A percentile compares a stretch with the other conserved stretches of the same genome.
phyloP scores from a whole-genome alignment of 2,329 filamentous ascomycete genomes.

The Phaeoacremonium minimum region DNA sequence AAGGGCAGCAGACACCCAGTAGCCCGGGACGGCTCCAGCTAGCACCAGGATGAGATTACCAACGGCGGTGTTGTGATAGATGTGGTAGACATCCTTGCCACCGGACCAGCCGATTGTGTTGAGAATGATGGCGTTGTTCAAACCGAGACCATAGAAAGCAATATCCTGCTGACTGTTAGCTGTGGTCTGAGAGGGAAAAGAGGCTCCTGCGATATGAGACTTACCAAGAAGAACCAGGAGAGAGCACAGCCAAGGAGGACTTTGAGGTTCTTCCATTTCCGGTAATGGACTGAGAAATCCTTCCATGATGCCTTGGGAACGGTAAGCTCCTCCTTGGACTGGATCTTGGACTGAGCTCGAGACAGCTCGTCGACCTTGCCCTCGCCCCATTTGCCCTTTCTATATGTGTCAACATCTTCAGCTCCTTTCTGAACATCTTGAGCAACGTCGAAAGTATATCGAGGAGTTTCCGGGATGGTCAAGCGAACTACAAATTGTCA shows the following conservation, averaged over 20 bases:
- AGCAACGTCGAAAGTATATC: conserved; percentile 80
- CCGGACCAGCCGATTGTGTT: conserved; percentile 63
- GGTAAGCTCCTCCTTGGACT: conserved; percentile 49
- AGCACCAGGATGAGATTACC: conserved; percentile 77
- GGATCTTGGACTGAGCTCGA: conserved; percentile 52
- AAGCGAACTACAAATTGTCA: too few relatives aligned
- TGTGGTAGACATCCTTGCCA: conserved; percentile 45
- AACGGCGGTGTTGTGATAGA: conserved; percentile 68
- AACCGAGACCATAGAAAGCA: conserved; percentile 63
- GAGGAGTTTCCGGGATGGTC: conserved; percentile 82
- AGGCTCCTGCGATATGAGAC: too few relatives aligned
- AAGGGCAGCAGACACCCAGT: conserved; percentile 71
- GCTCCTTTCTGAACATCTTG: conserved; percentile 71
- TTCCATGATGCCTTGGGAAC: conserved; percentile 66
- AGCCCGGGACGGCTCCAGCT: conserved; percentile 75
- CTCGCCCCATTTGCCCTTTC: conserved; percentile 54
- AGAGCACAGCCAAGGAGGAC: conserved; percentile 61
- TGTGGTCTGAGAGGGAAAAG: too few relatives aligned
- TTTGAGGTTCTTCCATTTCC: conserved; percentile 65
- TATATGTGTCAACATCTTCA: conserved; percentile 70
- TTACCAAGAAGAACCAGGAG: conserved; percentile 74
- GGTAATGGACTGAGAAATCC: conserved; percentile 70
- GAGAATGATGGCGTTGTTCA: conserved; percentile 74
- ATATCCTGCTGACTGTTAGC: too few relatives aligned
- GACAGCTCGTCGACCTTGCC: conserved; percentile 63